Conservation (phyloP, 306 rosid genomes). For the Trifolium fragiferum region DNA sequence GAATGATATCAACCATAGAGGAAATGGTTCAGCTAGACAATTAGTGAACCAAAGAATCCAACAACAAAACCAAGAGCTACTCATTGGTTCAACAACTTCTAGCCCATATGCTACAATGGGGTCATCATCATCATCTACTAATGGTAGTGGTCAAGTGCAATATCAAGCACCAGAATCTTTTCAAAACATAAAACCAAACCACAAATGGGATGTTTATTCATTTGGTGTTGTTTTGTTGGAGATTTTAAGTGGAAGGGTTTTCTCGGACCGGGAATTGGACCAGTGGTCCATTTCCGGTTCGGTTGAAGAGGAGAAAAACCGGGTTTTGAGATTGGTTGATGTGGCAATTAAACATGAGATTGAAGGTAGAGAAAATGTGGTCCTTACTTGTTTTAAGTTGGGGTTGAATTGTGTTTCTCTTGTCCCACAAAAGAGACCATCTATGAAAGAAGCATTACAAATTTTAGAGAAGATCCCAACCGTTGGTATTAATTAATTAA, state of each 20-base stretch:
- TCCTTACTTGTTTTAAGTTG: conserved; percentile 61
- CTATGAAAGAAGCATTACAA: conserved; percentile 85
- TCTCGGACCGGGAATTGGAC: conserved; percentile 62
- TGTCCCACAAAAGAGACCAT: conserved; percentile 79
- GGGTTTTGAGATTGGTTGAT: conserved; percentile 65
- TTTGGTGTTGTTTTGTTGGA: conserved; percentile 83
- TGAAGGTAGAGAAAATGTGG: conserved; percentile 63
- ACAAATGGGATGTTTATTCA: conserved; percentile 88
- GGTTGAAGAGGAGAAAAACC: conserved; percentile 58
- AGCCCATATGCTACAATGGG: conserved; percentile 47
- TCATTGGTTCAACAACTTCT: conserved; percentile 28
- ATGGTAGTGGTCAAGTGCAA: conserved; percentile 35
- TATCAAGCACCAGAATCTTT: conserved; percentile 86
- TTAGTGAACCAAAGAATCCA: conserved; percentile 50
- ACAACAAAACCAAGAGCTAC: conserved; percentile 36
- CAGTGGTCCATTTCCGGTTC: conserved; percentile 56
- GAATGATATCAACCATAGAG: conserved; percentile 43
- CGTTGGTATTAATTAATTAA: conserved; percentile 19
- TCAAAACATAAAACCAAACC: conserved; percentile 59
- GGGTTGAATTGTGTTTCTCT: conserved; percentile 73
- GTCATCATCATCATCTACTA: conserved; percentile 22
- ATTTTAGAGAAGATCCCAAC: conserved; percentile 53
- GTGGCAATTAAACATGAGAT: conserved; percentile 61
- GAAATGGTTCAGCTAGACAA: conserved; percentile 52
- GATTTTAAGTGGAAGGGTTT: conserved; percentile 69